phyloP scores from a whole-genome alignment of 2,329 filamentous ascomycete genomes.

The Furcasterigmium furcatum region DNA sequence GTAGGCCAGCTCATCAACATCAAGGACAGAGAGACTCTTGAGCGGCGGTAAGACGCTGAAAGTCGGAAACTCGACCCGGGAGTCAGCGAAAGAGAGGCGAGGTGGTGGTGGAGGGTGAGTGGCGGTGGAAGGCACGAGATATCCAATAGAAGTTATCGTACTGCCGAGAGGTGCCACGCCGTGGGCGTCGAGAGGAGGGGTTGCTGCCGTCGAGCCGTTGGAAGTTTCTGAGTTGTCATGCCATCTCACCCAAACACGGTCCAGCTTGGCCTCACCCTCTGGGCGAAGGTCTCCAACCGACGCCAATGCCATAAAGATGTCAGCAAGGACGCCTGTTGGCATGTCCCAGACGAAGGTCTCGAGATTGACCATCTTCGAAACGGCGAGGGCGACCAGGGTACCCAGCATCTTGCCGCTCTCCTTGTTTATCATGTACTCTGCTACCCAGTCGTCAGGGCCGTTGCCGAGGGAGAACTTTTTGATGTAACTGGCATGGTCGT shows the following conservation, averaged over 20 bases:
- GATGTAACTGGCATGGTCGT: slow-evolving; percentile 75
- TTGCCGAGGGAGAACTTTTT: slow-evolving; percentile 85
- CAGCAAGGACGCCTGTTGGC: slow-evolving; percentile 78
- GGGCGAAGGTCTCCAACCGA: slow-evolving; percentile 62
- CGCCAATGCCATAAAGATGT: slow-evolving; percentile 76
- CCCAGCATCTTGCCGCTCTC: slow-evolving; percentile 88
- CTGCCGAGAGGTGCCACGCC: slow-evolving; percentile 26
- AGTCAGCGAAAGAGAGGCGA: slow-evolving; percentile 47
- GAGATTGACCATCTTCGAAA: slow-evolving; percentile 78
- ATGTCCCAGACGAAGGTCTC: slow-evolving; percentile 87
- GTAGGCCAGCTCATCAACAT: slow-evolving; percentile 81
- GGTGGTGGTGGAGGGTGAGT: slow-evolving; percentile 23
- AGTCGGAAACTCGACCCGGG: slow-evolving; percentile 71
- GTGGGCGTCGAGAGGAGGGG: slow-evolving; percentile 14
- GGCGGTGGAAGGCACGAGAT: slow-evolving; percentile 26
- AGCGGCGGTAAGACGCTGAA: slow-evolving; percentile 75
- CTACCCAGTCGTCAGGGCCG: slow-evolving; percentile 73
- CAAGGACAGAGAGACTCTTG: slow-evolving; percentile 71
- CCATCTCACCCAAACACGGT: slow-evolving; percentile 78
- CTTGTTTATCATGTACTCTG: slow-evolving; percentile 78
- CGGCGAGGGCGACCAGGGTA: slow-evolving; percentile 72
- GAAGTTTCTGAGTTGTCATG: slow-evolving; percentile 65
- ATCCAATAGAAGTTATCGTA: slow-evolving; percentile 37
- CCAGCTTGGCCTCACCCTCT: slow-evolving; percentile 60
- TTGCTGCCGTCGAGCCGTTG: slow-evolving; percentile 27